Percentiles rank a stretch among this genome's conserved stretches.
Conservation (phyloP, 306 rosid genomes). For the Castanopsis chinensis region DNA sequence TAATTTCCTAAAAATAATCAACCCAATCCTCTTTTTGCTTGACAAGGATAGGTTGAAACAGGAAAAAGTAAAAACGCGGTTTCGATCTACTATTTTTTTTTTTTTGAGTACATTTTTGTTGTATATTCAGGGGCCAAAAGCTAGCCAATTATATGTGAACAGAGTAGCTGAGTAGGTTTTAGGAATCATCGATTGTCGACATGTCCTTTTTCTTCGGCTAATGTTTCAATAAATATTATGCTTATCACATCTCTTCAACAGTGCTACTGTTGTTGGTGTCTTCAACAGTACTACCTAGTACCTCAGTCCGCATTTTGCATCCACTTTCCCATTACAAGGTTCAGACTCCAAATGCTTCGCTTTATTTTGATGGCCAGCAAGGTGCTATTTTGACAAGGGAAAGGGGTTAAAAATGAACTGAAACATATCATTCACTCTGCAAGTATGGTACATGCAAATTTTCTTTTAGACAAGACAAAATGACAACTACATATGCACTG, state of each 20-base stretch:
- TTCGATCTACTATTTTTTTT: background rate
- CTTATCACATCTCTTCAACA: slow-evolving; percentile 1
- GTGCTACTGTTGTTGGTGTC: too few species aligned
- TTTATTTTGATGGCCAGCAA: too few species aligned
- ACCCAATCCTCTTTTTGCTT: background rate
- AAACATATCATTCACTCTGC: too few species aligned
- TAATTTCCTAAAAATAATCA: slow-evolving; percentile 10
- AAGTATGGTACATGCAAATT: too few species aligned
- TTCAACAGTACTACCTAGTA: too few species aligned
- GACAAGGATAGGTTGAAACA: slow-evolving; percentile 6
- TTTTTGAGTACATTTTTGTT: background rate
- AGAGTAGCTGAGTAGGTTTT: background rate
- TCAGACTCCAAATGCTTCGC: background rate
- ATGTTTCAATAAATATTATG: background rate
- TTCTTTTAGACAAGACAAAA: too few species aligned
- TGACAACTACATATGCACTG: too few species aligned
- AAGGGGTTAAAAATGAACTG: too few species aligned
- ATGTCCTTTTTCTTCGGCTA: background rate
- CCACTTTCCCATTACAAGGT: background rate
- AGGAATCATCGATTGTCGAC: slow-evolving; percentile 8
- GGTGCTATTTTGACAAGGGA: too few species aligned
- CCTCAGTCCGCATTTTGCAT: background rate
- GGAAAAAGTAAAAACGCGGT: slow-evolving; percentile 25
- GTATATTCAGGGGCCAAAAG: slow-evolving; percentile 7
- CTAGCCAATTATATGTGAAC: background rate